Base-by-base conservation (phyloP, 108 stramenopile genomes). In the Aurantiochytrium sp. region DNA sequence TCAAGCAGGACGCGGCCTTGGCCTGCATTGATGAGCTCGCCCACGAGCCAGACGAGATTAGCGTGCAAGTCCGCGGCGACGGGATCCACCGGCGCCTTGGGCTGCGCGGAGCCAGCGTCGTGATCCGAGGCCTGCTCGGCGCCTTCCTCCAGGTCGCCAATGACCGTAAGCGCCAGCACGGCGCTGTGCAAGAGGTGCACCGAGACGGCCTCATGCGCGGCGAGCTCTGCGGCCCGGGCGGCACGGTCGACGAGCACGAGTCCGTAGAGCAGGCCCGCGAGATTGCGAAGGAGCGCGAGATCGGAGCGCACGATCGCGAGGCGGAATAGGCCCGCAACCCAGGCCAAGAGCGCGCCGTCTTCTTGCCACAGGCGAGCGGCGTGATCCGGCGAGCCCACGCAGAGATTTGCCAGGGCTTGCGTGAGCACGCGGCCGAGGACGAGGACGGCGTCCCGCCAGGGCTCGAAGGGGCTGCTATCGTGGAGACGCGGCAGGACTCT, bases 51-150 rank as follows among this genome's bases (percentile, higher is more conserved):
- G 17, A 81, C 45, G 24, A 48, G 45, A n/a, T 41, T 81, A 24
- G 73, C 73, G 24, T 81, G 73, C 6, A 81, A 12, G n/a, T 81
- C 73, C 27, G 45, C 73, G 15, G 73, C 73, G 32, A 65, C 59
- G 24, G 59, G 34, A 19, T 65, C 34, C 17, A 17, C 8, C 8
- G 50, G 50, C 50, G 17, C 17, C n/a, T n/a, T n/a, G n/a, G n/a
- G n/a, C n/a, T n/a, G n/a, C n/a, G n/a, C n/a, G n/a, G n/a, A n/a
- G n/a, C n/a, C n/a, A n/a, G n/a, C n/a, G n/a, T n/a, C n/a, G n/a
- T n/a, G n/a, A n/a, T n/a, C n/a, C n/a, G n/a, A n/a, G n/a, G n/a
- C n/a, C n/a, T n/a, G n/a, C n/a, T n/a, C n/a, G n/a, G n/a, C n/a
- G 53, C 21, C 53, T 68, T 68, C 31, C 31, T 68, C 68, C 6